phyloP scores from a whole-genome alignment of 345 rosid species.

The Schrenkiella parvula region DNA sequence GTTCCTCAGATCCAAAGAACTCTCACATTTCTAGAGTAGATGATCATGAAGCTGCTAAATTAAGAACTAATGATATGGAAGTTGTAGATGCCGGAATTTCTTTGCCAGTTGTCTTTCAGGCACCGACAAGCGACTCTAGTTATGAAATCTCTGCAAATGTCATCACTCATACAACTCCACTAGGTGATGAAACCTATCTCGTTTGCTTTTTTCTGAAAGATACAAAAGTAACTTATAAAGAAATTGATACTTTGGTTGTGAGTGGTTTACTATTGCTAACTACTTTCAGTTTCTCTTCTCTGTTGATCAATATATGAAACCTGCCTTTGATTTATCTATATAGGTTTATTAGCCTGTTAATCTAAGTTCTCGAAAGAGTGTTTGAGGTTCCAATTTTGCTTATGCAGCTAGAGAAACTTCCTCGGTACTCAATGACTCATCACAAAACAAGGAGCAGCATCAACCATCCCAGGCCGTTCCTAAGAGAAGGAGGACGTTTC shows the following conservation, averaged over 20 bases:
- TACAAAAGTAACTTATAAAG: background rate
- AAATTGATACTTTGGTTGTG: background rate
- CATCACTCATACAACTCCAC: background rate
- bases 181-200: slow-evolving; percentile 10
- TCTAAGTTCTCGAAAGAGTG: background rate
- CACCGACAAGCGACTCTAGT: background rate
- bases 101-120: background rate
- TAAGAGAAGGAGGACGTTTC: background rate
- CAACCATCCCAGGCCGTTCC: background rate
- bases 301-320: background rate
- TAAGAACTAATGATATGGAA: background rate
- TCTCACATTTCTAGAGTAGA: background rate
- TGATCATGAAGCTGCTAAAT: background rate
- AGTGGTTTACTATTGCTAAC: background rate
- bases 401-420: slow-evolving; percentile 6
- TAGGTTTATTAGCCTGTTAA: background rate
- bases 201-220: background rate
- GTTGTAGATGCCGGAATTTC: background rate
- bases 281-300: background rate
- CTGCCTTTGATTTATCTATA: background rate
- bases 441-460: background rate
- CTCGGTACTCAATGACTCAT: background rate
- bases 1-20: background rate
- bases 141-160: background rate
- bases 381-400: background rate